Evolutionary conservation across 768 basidiomycete genomes (phyloP).

Genomic region (Lentinula boryana): DNA sequence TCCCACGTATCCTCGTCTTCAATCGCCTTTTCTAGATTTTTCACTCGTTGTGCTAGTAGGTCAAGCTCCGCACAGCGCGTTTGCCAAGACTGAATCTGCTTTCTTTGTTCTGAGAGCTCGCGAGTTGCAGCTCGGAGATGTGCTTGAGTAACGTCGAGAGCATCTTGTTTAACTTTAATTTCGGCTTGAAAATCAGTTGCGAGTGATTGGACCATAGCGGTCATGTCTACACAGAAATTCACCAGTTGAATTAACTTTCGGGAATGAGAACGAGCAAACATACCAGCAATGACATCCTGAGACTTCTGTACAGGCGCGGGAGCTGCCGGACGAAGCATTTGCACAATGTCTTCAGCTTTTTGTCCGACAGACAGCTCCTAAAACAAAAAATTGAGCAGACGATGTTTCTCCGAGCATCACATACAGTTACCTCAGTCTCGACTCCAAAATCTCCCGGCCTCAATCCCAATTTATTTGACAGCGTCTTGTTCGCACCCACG

Average conservation of each 20-base stretch:
- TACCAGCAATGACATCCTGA: slow-evolving; percentile 79
- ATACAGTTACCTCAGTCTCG: slow-evolving; percentile 69
- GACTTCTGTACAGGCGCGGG: slow-evolving; percentile 81
- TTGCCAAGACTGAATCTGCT: slow-evolving; percentile 77
- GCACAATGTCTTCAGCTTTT: slow-evolving; percentile 75
- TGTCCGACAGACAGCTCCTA: slow-evolving; percentile 69
- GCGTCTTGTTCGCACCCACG: slow-evolving; percentile 84
- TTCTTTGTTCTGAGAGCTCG: slow-evolving; percentile 85
- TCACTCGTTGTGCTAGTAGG: slow-evolving; percentile 70
- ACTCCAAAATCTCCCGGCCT: slow-evolving; percentile 94
- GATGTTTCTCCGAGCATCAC: neutral
- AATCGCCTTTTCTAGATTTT: slow-evolving; percentile 79
- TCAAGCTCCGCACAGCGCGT: slow-evolving; percentile 71
- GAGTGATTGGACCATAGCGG: slow-evolving; percentile 74
- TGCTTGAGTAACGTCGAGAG: slow-evolving; percentile 80
- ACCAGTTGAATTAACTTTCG: neutral
- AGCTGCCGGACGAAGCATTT: slow-evolving; percentile 66
- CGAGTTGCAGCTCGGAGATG: slow-evolving; percentile 87
- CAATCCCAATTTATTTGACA: slow-evolving; percentile 90
- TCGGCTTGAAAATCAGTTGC: slow-evolving; percentile 77
- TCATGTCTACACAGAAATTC: slow-evolving; percentile 58
- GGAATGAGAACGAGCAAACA: slow-evolving; percentile 3
- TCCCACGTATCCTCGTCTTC: slow-evolving; percentile 78
- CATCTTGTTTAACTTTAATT: slow-evolving; percentile 80
- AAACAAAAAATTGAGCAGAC: neutral